These are phyloP conservation scores for Lodderomyces elongisporus DNA, from an alignment of 1,139 yeast species.

Conservation along the genomic window DNA sequence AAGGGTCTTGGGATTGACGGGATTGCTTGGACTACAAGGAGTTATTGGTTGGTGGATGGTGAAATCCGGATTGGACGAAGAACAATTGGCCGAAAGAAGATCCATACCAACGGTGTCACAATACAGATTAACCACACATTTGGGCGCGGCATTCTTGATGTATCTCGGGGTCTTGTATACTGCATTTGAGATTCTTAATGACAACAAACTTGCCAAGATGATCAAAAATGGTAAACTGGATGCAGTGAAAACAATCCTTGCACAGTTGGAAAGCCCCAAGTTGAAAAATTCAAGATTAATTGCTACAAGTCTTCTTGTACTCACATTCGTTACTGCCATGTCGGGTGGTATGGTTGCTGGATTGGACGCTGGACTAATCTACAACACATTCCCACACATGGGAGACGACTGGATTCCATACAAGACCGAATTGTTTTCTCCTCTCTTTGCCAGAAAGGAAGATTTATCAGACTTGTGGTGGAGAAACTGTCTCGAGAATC, in stretches of 20 bases:
- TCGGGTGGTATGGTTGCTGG: conserved; percentile 99
- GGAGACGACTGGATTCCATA: conserved; percentile 78
- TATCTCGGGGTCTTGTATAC: conserved; percentile 89
- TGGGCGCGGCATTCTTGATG: conserved; percentile 87
- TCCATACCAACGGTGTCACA: conserved; percentile 96
- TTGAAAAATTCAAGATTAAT: conserved; percentile 52
- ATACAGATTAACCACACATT: conserved; percentile 88
- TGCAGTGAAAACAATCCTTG: conserved; percentile 42
- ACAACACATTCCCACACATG: conserved; percentile 96
- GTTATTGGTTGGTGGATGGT: conserved; percentile 99
- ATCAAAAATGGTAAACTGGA: conserved; percentile 42
- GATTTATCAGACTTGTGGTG: conserved; percentile 76
- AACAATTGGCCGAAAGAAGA: conserved; percentile 70
- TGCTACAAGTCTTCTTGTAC: conserved; percentile 52
- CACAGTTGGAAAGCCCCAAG: conserved; percentile 47
- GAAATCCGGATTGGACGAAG: conserved; percentile 84
- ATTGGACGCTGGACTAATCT: conserved; percentile 92
- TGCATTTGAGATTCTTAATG: conserved; percentile 77
- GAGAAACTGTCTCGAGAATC: conserved; percentile 93
- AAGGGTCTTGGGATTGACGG: conserved; percentile 67
- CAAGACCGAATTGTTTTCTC: conserved; percentile 66
- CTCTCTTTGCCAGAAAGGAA: conserved; percentile 60
- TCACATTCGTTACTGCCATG: conserved; percentile 87
- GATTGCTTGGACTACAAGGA: conserved; percentile 86
- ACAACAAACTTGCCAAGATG: conserved; percentile 51